These are phyloP conservation scores for Cyberlindnera subsufficiens DNA, from an alignment of 805 yeast species.

Conservation along the genomic window DNA sequence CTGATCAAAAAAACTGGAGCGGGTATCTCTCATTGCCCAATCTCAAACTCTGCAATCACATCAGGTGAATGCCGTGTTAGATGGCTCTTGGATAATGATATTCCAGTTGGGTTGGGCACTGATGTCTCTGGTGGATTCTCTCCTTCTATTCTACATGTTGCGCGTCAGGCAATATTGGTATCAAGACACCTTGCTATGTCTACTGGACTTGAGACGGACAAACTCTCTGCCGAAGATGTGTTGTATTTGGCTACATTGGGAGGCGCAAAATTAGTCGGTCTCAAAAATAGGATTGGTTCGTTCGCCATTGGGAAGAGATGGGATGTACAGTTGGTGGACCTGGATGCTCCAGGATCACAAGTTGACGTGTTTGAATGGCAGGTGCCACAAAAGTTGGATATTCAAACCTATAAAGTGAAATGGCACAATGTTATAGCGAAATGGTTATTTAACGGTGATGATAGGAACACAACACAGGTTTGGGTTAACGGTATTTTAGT, in stretches of 20 bases:
- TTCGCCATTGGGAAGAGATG: slow-evolving; percentile 75
- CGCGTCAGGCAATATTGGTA: slow-evolving; percentile 65
- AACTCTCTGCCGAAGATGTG: slow-evolving; percentile 63
- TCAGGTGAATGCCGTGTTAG: slow-evolving; percentile 87
- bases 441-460: slow-evolving; percentile 95
- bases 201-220: slow-evolving; percentile 36
- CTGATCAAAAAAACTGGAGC: slow-evolving; percentile 48
- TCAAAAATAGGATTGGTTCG: slow-evolving; percentile 55
- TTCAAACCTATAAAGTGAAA: slow-evolving; percentile 28
- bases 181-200: slow-evolving; percentile 68
- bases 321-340: slow-evolving; percentile 76
- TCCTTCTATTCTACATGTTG: slow-evolving; percentile 56
- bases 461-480: slow-evolving; percentile 73
- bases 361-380: slow-evolving; percentile 79
- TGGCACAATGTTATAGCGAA: slow-evolving; percentile 63
- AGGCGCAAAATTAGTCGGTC: slow-evolving; percentile 72
- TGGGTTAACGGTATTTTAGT: slow-evolving; percentile 79
- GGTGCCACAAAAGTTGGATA: slow-evolving; percentile 26
- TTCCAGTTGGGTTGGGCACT: slow-evolving; percentile 78
- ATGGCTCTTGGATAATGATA: slow-evolving; percentile 53
- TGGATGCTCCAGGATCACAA: slow-evolving; percentile 45
- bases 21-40: slow-evolving; percentile 91
- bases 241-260: slow-evolving; percentile 82
- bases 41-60: slow-evolving; percentile 80
- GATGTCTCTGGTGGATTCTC: slow-evolving; percentile 77